Evolutionary conservation across 176 grass and related monocot genomes (phyloP), one percentile per base, ranked within the genome.

Genomic region (Triticum turgidum): DNA sequence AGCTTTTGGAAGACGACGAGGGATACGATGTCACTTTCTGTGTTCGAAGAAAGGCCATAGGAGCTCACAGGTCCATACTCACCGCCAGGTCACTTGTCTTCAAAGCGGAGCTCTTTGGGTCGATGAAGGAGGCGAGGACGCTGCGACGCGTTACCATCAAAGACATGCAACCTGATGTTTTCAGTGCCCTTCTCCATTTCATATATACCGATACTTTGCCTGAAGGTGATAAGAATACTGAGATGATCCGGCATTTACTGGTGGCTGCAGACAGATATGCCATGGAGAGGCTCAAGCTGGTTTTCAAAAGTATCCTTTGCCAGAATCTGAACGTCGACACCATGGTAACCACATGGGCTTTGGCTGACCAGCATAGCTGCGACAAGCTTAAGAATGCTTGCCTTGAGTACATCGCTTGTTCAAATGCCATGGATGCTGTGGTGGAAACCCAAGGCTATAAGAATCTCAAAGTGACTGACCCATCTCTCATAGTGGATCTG

Each of bases 1-100:
- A 73, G 41, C 15, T 85, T 20, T 7, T 85, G 9, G 37, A 80
- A 5, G 17, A 5, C 1, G n/a, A 75, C 6, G 65, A 85, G 37
- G 69, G 63, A 5, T 32, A 34, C 9, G 83, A 82, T 49, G 83
- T 90, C 5, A 81, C 77, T 3, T 90, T 86, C 73, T 6, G 9
- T 21, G 49, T 77, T 25, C 9, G 33, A 38, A 32, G 33, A 1
- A 18, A 37, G 1, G 10, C 33, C 0, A 37, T 69, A 0, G 33
- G 7, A 4, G 67, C 67, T 38, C 67, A 69, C 3, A 69, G 35
- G 67, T 10, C 10, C 4, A 9, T 69, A 9, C 67, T 69, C 9
- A 33, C 67, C 67, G 35, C 35, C 17, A 7, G 67, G 0, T 69
- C 67, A 11, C 67, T 8, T 20, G 67, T 69, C 9, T 69, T 69